These are phyloP conservation scores for Chaetomiaceae sp. DNA, from an alignment of 2,329 filamentous ascomycete genomes.

Conservation along the genomic window DNA sequence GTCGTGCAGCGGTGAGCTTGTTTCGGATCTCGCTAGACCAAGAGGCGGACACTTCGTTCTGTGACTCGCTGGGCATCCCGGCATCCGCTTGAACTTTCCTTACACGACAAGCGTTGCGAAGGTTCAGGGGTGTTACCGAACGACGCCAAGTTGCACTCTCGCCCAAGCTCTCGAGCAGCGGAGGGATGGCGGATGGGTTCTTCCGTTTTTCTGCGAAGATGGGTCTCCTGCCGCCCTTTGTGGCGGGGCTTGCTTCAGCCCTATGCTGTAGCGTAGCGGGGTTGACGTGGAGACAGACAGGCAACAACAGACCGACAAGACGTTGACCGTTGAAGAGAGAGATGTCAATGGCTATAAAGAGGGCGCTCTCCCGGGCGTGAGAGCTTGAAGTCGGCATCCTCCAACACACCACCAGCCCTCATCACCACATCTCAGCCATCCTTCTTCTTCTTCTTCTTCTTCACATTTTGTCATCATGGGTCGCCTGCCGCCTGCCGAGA, in stretches of 20 bases:
- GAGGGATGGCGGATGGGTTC: too few species aligned
- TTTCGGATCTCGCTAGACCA: neutral
- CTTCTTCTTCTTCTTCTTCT: neutral
- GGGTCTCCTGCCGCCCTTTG: neutral
- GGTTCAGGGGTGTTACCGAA: neutral
- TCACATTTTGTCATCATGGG: constrained; percentile 28
- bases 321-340: neutral
- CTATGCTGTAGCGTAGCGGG: neutral
- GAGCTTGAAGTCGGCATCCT: neutral
- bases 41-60: neutral
- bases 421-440: neutral
- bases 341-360: constrained; percentile 8
- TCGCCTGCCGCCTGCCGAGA: constrained; percentile 44
- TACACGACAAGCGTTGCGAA: neutral
- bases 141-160: neutral
- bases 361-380: neutral
- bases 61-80: neutral
- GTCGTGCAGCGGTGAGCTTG: constrained; percentile 8
- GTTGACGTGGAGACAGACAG: neutral
- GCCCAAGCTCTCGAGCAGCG: neutral
- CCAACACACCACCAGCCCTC: neutral
- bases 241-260: neutral
- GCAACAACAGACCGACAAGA: neutral
- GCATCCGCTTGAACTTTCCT: constrained; percentile 5
- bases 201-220: neutral